These are phyloP conservation scores for Chlorella sp. DNA, from an alignment of 139 green algal genomes.

Conservation along the genomic window DNA sequence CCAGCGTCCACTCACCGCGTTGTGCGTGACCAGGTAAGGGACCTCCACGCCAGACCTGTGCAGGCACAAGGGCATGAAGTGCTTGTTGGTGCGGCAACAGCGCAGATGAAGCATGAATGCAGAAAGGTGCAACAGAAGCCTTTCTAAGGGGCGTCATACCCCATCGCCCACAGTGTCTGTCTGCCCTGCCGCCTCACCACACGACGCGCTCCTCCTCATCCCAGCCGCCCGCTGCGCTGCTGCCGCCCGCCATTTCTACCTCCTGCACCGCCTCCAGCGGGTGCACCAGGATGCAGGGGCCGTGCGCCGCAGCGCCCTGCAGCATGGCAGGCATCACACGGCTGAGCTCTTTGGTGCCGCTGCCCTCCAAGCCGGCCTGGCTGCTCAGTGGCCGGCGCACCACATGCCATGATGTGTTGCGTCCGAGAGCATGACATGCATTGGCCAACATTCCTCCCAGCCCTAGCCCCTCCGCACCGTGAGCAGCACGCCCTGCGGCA, in stretches of 20 bases:
- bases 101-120: no score
- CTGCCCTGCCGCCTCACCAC: no score
- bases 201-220: conserved; percentile 57
- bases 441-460: neutral
- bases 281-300: conserved; percentile 61
- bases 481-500: conserved; percentile 65
- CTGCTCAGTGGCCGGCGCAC: no score
- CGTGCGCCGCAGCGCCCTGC: conserved; percentile 45
- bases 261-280: conserved; percentile 65
- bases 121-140: no score
- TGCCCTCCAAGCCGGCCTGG: no score
- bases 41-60: conserved; percentile 41
- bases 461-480: conserved; percentile 39
- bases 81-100: no score
- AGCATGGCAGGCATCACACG: neutral
- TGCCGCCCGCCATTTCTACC: conserved; percentile 47
- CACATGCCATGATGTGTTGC: neutral
- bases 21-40: conserved; percentile 71
- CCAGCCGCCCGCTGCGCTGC: conserved; percentile 45
- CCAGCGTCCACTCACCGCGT: conserved; percentile 44
- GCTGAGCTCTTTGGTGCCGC: no score
- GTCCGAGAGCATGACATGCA: neutral
- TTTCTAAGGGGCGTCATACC: no score
- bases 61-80: no score
- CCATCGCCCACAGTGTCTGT: no score